Base-by-base conservation (phyloP, 768 basidiomycete species). In the Boletellus sp. region DNA sequence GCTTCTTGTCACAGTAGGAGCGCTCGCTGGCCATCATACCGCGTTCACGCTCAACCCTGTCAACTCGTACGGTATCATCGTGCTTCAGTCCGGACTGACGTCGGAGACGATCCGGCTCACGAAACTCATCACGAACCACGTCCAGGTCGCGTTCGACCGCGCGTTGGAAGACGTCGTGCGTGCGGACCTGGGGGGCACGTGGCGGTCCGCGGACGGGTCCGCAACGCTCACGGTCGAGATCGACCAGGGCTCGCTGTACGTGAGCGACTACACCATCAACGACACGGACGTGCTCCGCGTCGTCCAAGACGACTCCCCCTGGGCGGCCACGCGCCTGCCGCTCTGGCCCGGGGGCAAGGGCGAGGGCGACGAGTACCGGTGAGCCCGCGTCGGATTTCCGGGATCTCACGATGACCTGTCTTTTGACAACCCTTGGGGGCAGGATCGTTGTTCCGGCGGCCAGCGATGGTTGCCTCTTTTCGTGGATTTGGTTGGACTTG, bases 341-440 rank as follows among this genome's bases (percentile, higher is more conserved):
- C 53, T 61, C 34, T 76, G n/a, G n/a, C n/a, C n/a, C n/a, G n/a
- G n/a, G 74, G 76, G 60, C 63, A 7, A 73, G 72, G 3, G n/a
- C n/a, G 70, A 69, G 7, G 61, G 72, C 34, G 59, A 70, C 26
- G 69, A 76, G 52, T 76, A 75, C 54, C 68, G 72, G 69, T 69
- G n/a, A 38, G 35, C 50, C 46, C 4, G 6, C 16, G 2, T 15
- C 16, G 22, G 13, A 5, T 13, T 16, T 40, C 15, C 13, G 39
- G 11, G 37, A 3, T 12, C 22, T 42, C n/a, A 42, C 17, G 5
- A 28, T 17, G 2, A 15, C n/a, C 24, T 24, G 3, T 10, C 20
- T 13, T 24, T 36, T 17, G n/a, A n/a, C n/a, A n/a, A n/a, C 9
- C n/a, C 5, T 2, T 12, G 5, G 43, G 34, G 13, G 13, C 43